Percentiles rank a stretch among this genome's conserved stretches.
These are phyloP conservation scores for Yamadazyma philogaea DNA, from an alignment of 805 yeast genomes.

Conservation along the genomic window DNA sequence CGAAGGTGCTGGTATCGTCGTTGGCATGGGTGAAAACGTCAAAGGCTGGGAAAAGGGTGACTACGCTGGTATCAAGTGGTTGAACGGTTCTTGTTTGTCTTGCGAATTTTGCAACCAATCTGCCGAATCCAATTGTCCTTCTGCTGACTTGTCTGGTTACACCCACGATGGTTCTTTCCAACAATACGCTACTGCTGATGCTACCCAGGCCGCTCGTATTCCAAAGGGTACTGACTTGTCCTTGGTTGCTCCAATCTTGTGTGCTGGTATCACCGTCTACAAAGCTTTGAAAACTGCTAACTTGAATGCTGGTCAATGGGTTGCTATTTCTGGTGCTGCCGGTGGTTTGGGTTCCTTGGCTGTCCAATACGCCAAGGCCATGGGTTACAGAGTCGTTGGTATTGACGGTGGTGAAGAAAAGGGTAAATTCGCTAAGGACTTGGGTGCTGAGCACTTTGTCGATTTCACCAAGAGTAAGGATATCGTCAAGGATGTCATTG, in stretches of 20 bases:
- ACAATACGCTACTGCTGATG: slow-evolving; percentile 64
- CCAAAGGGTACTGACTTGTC: slow-evolving; percentile 55
- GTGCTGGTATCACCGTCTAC: slow-evolving; percentile 69
- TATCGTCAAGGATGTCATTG: slow-evolving; percentile 41
- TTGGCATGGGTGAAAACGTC: slow-evolving; percentile 40
- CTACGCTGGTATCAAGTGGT: slow-evolving; percentile 45
- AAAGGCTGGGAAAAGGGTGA: slow-evolving; percentile 44
- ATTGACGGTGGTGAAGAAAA: slow-evolving; percentile 76
- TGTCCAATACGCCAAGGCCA: slow-evolving; percentile 70
- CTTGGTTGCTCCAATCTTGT: slow-evolving; percentile 58
- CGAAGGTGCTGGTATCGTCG: slow-evolving; percentile 49
- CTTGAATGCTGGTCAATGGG: slow-evolving; percentile 65
- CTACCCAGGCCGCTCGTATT: slow-evolving; percentile 59
- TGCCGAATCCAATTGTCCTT: slow-evolving; percentile 54
- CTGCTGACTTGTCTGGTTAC: slow-evolving; percentile 71
- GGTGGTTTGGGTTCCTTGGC: slow-evolving; percentile 81
- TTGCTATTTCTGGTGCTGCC: slow-evolving; percentile 73
- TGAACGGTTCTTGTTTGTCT: slow-evolving; percentile 42
- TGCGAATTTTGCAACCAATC: slow-evolving; percentile 43
- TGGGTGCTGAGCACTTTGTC: slow-evolving; percentile 64
- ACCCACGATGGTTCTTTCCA: slow-evolving; percentile 72
- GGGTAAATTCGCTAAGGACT: slow-evolving; percentile 49
- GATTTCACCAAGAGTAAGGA: slow-evolving; percentile 55
- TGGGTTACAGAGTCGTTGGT: slow-evolving; percentile 67
- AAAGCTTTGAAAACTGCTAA: slow-evolving; percentile 63